Conservation (phyloP, 768 basidiomycete species). For the Podaxis sp. region DNA sequence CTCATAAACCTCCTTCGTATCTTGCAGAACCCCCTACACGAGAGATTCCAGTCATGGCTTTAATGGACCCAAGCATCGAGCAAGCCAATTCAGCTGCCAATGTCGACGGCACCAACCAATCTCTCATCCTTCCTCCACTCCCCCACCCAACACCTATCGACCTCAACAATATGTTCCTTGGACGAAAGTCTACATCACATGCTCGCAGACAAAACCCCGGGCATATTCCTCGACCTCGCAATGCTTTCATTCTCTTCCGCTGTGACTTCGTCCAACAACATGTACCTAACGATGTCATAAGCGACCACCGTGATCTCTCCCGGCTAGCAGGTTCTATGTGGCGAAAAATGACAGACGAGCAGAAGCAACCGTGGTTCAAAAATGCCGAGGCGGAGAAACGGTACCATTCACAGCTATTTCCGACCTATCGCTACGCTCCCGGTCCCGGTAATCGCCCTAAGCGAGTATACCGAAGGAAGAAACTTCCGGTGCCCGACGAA, state of each 20-base stretch:
- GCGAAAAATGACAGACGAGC: slow-evolving; percentile 3
- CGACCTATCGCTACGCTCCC: not conserved
- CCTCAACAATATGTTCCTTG: not conserved
- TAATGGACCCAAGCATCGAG: too few species aligned
- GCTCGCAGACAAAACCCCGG: slow-evolving; percentile 41
- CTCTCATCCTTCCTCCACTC: not conserved
- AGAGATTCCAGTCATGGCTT: too few species aligned
- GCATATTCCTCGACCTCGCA: slow-evolving; percentile 69
- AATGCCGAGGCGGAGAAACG: slow-evolving; percentile 3
- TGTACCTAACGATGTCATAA: not conserved
- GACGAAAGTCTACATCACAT: slow-evolving; percentile 33
- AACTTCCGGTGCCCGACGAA: not conserved
- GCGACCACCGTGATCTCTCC: slow-evolving; percentile 6
- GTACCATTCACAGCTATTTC: not conserved
- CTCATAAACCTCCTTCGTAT: too few species aligned
- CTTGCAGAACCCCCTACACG: too few species aligned
- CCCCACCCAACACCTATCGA: not conserved
- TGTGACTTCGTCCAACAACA: slow-evolving; percentile 62
- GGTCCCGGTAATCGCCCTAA: not conserved
- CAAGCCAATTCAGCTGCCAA: not conserved
- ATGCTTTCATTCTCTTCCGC: slow-evolving; percentile 79
- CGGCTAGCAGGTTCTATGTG: slow-evolving; percentile 1
- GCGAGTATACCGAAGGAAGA: not conserved
- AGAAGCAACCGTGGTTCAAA: slow-evolving; percentile 4
- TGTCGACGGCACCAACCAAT: not conserved